phyloP scores from a whole-genome alignment of 169 alveolate species.

The Plasmodium coatneyi region DNA sequence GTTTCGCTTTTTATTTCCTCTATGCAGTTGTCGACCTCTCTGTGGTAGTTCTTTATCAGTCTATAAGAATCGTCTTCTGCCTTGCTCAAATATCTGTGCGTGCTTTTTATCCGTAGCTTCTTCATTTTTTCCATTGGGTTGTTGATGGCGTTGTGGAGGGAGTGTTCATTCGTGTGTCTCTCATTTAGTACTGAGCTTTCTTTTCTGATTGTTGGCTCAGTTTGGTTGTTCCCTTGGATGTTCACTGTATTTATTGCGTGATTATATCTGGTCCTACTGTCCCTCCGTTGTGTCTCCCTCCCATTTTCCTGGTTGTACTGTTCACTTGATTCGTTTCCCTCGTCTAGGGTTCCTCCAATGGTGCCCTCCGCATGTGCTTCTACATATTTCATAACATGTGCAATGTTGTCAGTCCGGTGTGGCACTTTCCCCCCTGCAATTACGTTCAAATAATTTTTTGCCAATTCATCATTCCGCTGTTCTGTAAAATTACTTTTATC shows the following conservation, averaged over 20 bases:
- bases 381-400: background rate
- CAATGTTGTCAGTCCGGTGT: background rate
- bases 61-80: background rate
- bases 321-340: background rate
- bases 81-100: constrained; percentile 18
- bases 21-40: background rate
- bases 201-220: background rate
- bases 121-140: constrained; percentile 22
- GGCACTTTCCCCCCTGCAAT: background rate
- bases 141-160: background rate
- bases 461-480: background rate
- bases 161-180: background rate
- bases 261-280: background rate
- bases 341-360: background rate
- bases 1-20: constrained; percentile 35
- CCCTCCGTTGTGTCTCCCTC: background rate
- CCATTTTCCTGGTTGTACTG: background rate
- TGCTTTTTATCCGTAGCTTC: constrained; percentile 9
- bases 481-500: constrained; percentile 41
- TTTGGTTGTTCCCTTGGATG: background rate
- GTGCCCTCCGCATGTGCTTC: background rate
- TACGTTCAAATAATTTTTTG: constrained; percentile 9
- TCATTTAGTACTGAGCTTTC: background rate
- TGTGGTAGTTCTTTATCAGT: constrained; percentile 23
- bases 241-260: background rate